phyloP scores from a whole-genome alignment of 2,329 filamentous ascomycete species.

The Nemania sp. region DNA sequence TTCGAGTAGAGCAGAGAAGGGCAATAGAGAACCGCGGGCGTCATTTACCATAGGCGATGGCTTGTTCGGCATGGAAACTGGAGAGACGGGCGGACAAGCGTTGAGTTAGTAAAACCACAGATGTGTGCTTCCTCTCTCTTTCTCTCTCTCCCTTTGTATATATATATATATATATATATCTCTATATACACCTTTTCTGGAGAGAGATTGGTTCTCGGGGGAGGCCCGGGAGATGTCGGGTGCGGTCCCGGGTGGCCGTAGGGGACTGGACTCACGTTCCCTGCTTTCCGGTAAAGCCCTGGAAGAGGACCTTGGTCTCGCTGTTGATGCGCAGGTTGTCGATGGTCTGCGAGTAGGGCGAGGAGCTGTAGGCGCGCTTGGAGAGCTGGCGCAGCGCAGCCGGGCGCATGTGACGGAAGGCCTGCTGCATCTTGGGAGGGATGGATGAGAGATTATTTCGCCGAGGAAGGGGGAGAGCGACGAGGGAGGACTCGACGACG shows the following conservation, averaged over 20 bases:
- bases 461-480: constrained; percentile 19
- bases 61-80: constrained; percentile 96
- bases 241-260: not conserved
- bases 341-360: constrained; percentile 73
- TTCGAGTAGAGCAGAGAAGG: constrained; percentile 3
- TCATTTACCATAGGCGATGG: constrained; percentile 90
- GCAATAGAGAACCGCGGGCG: not conserved
- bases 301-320: constrained; percentile 93
- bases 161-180: too few relatives aligned
- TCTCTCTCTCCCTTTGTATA: too few relatives aligned
- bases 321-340: constrained; percentile 90
- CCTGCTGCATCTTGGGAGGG: constrained; percentile 67
- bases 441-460: not conserved
- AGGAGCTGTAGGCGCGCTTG: constrained; percentile 76
- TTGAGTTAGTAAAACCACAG: constrained; percentile 40
- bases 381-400: constrained; percentile 67
- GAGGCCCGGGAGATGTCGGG: too few relatives aligned
- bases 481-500: constrained; percentile 18
- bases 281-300: constrained; percentile 97
- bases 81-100: not conserved
- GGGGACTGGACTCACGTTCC: constrained; percentile 70
- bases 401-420: constrained; percentile 73
- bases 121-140: too few relatives aligned
- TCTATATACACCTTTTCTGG: too few relatives aligned
- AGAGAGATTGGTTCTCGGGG: too few relatives aligned